A percentile compares a stretch with the other conserved stretches of the same genome.
These are phyloP conservation scores for Salinomyces thailandicus DNA, from an alignment of 2,329 filamentous ascomycete species.

Conservation along the genomic window DNA sequence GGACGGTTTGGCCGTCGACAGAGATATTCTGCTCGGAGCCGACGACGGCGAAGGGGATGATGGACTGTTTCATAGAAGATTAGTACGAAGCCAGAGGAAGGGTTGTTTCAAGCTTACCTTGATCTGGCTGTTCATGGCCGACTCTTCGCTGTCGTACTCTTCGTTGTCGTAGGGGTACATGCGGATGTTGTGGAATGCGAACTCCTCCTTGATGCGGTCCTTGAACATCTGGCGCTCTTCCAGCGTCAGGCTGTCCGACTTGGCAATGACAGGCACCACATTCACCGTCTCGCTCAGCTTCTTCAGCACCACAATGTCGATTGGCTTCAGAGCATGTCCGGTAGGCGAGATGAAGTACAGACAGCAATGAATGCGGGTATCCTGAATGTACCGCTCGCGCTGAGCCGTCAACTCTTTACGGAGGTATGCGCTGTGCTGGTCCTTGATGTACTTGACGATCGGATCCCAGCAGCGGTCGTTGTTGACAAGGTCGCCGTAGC, in stretches of 20 bases:
- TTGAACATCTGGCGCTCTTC: conserved; percentile 96
- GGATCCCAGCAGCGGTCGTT: conserved; percentile 99
- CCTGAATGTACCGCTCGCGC: conserved; percentile 97
- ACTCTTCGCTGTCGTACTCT: conserved; percentile 95
- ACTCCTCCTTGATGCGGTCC: conserved; percentile 97
- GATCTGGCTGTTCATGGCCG: conserved; percentile 85
- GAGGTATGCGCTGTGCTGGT: conserved; percentile 98
- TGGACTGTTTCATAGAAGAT: conserved; percentile 47
- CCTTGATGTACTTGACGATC: conserved; percentile 99
- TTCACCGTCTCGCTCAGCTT: conserved; percentile 99
- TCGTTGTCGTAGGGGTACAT: conserved; percentile 99
- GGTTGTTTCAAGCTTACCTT: conserved; percentile 63
- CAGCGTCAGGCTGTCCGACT: conserved; percentile 89
- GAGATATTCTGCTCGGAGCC: conserved; percentile 98
- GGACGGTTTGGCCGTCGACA: conserved; percentile 89
- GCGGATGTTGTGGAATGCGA: conserved; percentile 98
- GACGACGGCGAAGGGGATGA: conserved; percentile 95
- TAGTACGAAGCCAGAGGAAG: background rate
- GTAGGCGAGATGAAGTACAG: conserved; percentile 99
- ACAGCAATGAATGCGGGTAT: conserved; percentile 98
- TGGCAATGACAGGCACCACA: conserved; percentile 96
- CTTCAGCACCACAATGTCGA: conserved; percentile 98
- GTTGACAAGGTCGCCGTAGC: conserved; percentile 97
- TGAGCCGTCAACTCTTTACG: conserved; percentile 98
- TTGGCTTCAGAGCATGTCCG: conserved; percentile 95